Evolutionary conservation across 441 rosid species (phyloP).

Genomic region (Populus tomentosa): DNA sequence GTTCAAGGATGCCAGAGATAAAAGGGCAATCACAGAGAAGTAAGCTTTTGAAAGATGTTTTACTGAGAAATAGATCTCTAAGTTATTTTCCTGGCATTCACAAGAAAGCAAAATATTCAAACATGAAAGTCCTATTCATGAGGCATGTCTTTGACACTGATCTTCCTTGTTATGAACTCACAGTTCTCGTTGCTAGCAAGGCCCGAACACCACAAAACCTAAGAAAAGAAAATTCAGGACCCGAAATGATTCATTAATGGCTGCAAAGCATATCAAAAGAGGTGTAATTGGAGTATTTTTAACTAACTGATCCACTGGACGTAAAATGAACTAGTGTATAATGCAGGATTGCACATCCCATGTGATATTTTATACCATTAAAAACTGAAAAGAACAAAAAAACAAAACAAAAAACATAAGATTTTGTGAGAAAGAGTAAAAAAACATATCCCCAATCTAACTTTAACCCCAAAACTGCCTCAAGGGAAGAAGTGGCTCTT

Average conservation of each 20-base stretch:
- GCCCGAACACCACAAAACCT: neutral
- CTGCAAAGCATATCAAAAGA: neutral
- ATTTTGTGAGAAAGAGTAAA: neutral
- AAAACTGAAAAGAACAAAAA: neutral
- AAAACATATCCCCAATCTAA: neutral
- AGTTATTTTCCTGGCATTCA: no score
- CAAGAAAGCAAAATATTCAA: no score
- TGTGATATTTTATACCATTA: neutral
- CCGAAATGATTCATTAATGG: neutral
- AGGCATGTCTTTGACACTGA: neutral
- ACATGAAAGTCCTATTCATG: neutral
- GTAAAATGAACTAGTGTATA: neutral
- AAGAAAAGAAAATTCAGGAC: neutral
- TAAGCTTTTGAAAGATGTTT: no score
- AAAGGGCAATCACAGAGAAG: no score
- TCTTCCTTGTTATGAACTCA: neutral
- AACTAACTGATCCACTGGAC: neutral
- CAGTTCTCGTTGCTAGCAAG: neutral
- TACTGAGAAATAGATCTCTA: no score
- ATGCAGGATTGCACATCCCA: neutral
- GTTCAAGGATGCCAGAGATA: no score
- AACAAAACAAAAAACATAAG: no score
- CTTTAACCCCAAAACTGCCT: slow-evolving; percentile 6
- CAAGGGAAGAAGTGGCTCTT: slow-evolving; percentile 2
- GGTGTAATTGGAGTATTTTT: neutral